Conservation (phyloP, 208 protist species). For the Leishmania tarentolae region DNA sequence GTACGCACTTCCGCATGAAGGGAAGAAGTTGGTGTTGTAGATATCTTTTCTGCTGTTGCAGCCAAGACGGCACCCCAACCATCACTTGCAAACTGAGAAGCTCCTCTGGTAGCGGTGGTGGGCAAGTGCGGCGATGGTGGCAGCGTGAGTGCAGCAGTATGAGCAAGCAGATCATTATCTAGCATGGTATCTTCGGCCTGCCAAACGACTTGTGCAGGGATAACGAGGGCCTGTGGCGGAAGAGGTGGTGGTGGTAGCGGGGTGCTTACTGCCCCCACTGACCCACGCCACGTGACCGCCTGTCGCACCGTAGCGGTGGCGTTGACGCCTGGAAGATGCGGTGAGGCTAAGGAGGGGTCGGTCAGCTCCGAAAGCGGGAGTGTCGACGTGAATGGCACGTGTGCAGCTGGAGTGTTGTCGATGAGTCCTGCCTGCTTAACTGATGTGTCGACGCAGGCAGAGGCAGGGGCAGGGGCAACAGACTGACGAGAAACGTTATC, state of each 20-base stretch:
- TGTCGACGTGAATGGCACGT: background rate
- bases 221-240: background rate
- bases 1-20: background rate
- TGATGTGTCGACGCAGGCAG: background rate
- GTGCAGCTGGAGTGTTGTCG: background rate
- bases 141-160: background rate
- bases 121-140: background rate
- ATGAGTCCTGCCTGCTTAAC: background rate
- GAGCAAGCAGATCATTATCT: background rate
- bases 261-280: background rate
- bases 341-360: background rate
- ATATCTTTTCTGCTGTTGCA: background rate
- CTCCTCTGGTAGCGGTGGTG: background rate
- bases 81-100: background rate
- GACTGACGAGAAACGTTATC: background rate
- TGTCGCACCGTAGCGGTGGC: background rate
- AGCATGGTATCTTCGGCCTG: background rate
- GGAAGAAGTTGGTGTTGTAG: background rate
- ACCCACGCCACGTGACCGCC: background rate
- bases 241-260: background rate
- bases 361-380: background rate
- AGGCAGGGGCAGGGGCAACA: background rate
- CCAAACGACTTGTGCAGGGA: slow-evolving; percentile 3
- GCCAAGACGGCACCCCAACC: background rate
- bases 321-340: background rate